A percentile compares a stretch with the other conserved stretches of the same genome.
Conservation (phyloP, 495 filamentous ascomycete species). For the Talaromyces thailandensis region DNA sequence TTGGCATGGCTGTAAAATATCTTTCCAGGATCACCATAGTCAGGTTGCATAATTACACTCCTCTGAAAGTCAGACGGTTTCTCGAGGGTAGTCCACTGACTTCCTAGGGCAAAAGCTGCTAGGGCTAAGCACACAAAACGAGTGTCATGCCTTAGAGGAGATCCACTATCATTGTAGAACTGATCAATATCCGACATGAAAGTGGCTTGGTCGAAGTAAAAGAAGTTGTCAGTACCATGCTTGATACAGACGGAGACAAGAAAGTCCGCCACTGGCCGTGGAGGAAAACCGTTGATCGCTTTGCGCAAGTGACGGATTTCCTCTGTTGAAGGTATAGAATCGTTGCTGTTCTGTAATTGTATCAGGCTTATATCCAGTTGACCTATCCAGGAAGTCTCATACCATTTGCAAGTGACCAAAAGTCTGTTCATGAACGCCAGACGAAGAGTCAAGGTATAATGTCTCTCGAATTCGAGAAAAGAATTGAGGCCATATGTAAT, state of each 20-base stretch:
- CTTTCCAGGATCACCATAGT: slow-evolving; percentile 9
- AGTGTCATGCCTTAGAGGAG: background rate
- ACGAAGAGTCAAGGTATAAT: background rate
- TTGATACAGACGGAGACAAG: slow-evolving; percentile 14
- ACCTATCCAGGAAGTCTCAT: background rate
- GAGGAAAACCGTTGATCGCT: slow-evolving; percentile 14
- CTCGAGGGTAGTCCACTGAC: slow-evolving; percentile 14
- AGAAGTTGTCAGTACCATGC: slow-evolving; percentile 16
- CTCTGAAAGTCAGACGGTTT: background rate
- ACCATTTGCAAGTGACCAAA: slow-evolving; percentile 2
- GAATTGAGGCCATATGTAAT: background rate
- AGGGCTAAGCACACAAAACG: slow-evolving; percentile 1
- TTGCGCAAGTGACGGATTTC: background rate
- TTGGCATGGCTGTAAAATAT: slow-evolving; percentile 12
- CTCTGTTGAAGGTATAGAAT: background rate
- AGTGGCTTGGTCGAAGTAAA: slow-evolving; percentile 18
- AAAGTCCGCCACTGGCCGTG: slow-evolving; percentile 14
- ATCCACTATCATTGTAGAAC: slow-evolving; percentile 10
- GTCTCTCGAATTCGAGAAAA: background rate
- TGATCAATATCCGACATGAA: slow-evolving; percentile 13
- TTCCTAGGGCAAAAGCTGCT: slow-evolving; percentile 16
- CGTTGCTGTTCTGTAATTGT: background rate
- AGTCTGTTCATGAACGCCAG: background rate
- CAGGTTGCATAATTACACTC: background rate
- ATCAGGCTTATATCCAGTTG: background rate